A percentile compares a stretch with the other conserved stretches of the same genome.
phyloP scores from a whole-genome alignment of 345 rosid species.

The Carallia brachiata region DNA sequence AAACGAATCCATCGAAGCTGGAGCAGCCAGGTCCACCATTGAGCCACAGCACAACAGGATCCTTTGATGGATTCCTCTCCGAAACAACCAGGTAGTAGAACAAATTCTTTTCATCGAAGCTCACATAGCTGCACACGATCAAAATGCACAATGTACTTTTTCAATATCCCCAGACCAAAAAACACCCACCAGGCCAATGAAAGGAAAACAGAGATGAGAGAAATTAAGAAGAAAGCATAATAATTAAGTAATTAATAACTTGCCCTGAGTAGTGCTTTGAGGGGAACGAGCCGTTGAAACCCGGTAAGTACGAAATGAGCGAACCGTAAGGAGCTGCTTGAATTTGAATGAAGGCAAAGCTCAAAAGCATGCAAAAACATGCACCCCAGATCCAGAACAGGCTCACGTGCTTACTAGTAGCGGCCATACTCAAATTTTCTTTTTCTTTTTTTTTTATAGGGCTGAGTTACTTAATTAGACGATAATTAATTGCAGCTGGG shows the following conservation, averaged over 20 bases:
- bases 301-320: neutral
- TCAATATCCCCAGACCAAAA: no score
- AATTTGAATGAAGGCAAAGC: neutral
- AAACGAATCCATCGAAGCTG: constrained; percentile 32
- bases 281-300: neutral
- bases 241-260: neutral
- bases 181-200: no score
- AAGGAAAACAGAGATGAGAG: neutral
- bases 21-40: constrained; percentile 46
- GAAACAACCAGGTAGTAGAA: constrained; percentile 39
- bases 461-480: no score
- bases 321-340: neutral
- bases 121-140: neutral
- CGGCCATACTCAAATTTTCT: no score
- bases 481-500: no score
- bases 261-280: constrained; percentile 3
- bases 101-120: constrained; percentile 17
- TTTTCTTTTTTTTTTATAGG: no score
- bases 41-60: constrained; percentile 40
- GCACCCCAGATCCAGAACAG: neutral
- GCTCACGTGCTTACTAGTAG: no score
- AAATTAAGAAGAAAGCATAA: neutral
- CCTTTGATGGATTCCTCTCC: constrained; percentile 20
- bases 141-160: no score
- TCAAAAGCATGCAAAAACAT: neutral